These are phyloP conservation scores for Pythium coloratum DNA, from an alignment of 352 stramenopile genomes.

Conservation along the genomic window DNA sequence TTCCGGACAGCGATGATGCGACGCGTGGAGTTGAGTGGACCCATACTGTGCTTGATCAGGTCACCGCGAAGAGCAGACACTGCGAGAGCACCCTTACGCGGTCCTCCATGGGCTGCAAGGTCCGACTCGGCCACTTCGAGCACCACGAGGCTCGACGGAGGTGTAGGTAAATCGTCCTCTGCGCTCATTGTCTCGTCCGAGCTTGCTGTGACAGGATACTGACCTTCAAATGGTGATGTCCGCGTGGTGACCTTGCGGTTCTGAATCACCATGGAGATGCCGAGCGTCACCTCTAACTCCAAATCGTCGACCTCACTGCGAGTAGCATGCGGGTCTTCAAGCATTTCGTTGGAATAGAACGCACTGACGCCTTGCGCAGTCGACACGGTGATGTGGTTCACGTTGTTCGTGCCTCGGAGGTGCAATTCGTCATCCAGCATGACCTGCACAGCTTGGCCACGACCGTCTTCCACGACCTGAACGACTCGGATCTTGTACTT, in stretches of 20 bases:
- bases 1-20: constrained; percentile 13
- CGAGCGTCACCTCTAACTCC: constrained; percentile 20
- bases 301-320: constrained; percentile 1
- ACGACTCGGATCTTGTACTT: constrained; percentile 34
- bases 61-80: neutral
- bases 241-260: constrained; percentile 19
- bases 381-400: constrained; percentile 68
- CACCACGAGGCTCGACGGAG: constrained; percentile 8
- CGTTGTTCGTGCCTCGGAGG: constrained; percentile 50
- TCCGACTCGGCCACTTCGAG: constrained; percentile 10
- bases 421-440: constrained; percentile 37
- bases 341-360: constrained; percentile 69
- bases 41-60: constrained; percentile 12
- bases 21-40: constrained; percentile 1
- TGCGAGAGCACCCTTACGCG: neutral
- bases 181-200: neutral
- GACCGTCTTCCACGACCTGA: constrained; percentile 45
- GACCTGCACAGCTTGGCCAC: constrained; percentile 52
- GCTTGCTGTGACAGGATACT: neutral
- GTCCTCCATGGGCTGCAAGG: neutral
- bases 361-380: constrained; percentile 42
- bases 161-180: neutral
- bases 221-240: constrained; percentile 16
- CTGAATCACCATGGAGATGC: constrained; percentile 20
- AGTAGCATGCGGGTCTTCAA: constrained; percentile 23